Percentiles rank a stretch among this genome's conserved stretches.
Conservation (phyloP, 352 stramenopile genomes). For the Globisporangium uncinulatum region DNA sequence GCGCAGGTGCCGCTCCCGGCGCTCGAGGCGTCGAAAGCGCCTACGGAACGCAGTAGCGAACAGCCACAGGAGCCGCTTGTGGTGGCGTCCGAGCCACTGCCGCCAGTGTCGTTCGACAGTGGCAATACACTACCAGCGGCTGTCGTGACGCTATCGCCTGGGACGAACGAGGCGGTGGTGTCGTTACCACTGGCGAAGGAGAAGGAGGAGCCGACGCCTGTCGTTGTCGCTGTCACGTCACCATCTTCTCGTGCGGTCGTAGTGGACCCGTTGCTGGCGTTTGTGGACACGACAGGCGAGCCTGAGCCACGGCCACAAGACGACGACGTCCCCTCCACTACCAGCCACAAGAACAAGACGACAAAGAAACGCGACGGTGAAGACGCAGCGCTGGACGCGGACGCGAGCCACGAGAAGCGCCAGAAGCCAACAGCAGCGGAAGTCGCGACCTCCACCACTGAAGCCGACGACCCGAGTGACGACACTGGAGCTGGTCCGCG, state of each 20-base stretch:
- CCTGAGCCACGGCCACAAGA: not conserved
- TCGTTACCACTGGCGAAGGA: too few species aligned
- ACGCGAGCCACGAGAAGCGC: slow-evolving; percentile 8
- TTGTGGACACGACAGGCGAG: slow-evolving; percentile 57
- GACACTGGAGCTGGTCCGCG: slow-evolving; percentile 6
- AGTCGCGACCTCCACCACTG: not conserved
- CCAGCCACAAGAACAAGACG: too few species aligned
- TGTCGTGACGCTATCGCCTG: too few species aligned
- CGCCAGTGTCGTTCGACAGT: not conserved
- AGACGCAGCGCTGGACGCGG: not conserved
- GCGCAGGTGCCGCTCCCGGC: slow-evolving; percentile 39
- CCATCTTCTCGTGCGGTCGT: not conserved
- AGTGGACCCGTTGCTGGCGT: slow-evolving; percentile 49
- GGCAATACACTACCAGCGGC: too few species aligned
- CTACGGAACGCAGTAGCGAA: not conserved
- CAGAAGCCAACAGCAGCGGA: not conserved
- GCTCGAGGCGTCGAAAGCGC: not conserved
- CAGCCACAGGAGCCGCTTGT: not conserved
- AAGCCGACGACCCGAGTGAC: not conserved
- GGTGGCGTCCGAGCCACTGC: not conserved
- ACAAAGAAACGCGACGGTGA: slow-evolving; percentile 3
- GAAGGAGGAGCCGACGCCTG: not conserved
- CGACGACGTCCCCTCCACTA: too few species aligned
- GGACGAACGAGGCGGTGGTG: too few species aligned
- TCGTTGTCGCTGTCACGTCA: not conserved